Evolutionary conservation across 2,329 filamentous ascomycete genomes (phyloP), one percentile per base, ranked within the genome.

Genomic region (Samsoniella hepiali): DNA sequence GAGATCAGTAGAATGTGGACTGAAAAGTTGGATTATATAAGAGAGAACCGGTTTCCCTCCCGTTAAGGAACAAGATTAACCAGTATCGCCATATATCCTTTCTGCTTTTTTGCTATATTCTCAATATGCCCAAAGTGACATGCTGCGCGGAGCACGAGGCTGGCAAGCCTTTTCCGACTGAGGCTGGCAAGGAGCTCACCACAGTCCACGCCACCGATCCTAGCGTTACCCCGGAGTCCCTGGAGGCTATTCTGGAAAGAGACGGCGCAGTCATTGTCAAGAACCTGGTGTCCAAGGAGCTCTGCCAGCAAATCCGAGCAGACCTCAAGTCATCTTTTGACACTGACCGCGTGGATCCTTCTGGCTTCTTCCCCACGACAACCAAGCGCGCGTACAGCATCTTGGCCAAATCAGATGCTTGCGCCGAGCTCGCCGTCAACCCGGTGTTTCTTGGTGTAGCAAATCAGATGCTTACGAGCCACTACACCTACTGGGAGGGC

Each of bases 341-440:
- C 61, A 68, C 68, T 3, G 76, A 78, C 65, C 66, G 65, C 1
- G 69, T 69, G 17, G 76, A 78, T 65, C 67, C 70, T 36, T 74
- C 71, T 27, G 76, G 76, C 7, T 78, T 78, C 69, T 78, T 78
- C 49, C 76, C 76, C 2, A 62, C 65, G 2, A 78, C 75, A 0
- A 78, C 75, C 0, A 74, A 77, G 64, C 70, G 77, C 27, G 77
- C 77, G 0, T 74, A 74, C 1, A 76, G 77, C 2, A 64, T 79
- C 22, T 65, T 79, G 15, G 74, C 68, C 3, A 69, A 73, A 10
- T 79, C 77, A 0, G 72, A 76, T 40, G 72, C 70, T 1, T 77
- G 75, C 34, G 72, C 75, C n/a, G 73, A 79, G 56, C 70, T 76
- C 8, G 71, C 72, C 1, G 71, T 71, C 42, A 78, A 74, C 36